phyloP scores from a whole-genome alignment of 2,329 filamentous ascomycete genomes.

The Elsinoe batatas region DNA sequence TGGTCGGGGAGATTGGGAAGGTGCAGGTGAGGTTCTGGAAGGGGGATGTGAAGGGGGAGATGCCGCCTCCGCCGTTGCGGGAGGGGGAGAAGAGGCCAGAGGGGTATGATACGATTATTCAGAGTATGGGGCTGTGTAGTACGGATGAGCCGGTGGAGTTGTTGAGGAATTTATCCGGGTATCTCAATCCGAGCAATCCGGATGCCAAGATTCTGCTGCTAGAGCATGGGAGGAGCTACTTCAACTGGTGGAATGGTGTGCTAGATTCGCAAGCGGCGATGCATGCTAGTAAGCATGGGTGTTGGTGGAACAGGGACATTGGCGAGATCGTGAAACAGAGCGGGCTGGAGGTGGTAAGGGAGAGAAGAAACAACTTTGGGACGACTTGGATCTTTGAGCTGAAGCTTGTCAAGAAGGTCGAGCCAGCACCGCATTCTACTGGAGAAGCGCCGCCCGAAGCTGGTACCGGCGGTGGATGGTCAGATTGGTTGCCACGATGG shows the following conservation, averaged over 20 bases:
- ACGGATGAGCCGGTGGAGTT: conserved; percentile 36
- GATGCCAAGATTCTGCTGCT: conserved; percentile 39
- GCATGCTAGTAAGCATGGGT: conserved; percentile 41
- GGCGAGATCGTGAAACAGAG: conserved; percentile 38
- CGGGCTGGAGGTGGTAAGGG: conserved; percentile 37
- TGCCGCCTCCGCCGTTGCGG: conserved; percentile 31
- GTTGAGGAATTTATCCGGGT: conserved; percentile 34
- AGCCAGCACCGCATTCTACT: background rate
- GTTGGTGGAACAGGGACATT: conserved; percentile 46
- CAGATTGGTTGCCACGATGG: conserved; percentile 11
- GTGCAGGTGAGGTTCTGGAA: conserved; percentile 31
- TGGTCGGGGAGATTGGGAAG: conserved; percentile 7
- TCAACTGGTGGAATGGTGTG: conserved; percentile 38
- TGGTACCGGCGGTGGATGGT: background rate
- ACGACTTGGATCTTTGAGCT: conserved; percentile 42
- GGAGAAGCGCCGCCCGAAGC: background rate
- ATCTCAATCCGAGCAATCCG: conserved; percentile 32
- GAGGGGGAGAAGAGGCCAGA: conserved; percentile 20
- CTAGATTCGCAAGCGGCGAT: conserved; percentile 37
- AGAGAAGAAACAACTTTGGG: conserved; percentile 38
- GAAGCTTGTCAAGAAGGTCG: conserved; percentile 25
- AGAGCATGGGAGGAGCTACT: conserved; percentile 41
- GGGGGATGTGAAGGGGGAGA: conserved; percentile 34
- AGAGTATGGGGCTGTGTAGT: conserved; percentile 44
- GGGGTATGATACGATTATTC: conserved; percentile 41